These are phyloP conservation scores for Beauveria medogensis DNA, from an alignment of 2,329 filamentous ascomycete genomes.

Conservation along the genomic window DNA sequence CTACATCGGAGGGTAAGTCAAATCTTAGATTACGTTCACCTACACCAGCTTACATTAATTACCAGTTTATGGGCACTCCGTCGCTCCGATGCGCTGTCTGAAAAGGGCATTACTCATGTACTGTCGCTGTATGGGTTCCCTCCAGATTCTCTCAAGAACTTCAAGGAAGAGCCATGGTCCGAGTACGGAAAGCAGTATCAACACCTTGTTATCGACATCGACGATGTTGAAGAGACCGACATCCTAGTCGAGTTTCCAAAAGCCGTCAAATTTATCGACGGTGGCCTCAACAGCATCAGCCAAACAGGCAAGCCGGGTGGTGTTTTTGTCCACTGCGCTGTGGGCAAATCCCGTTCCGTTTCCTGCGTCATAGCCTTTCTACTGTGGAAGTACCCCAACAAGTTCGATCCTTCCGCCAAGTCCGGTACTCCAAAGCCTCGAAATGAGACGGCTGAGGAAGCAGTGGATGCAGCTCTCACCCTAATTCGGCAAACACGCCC, in stretches of 20 bases:
- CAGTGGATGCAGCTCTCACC: slow-evolving; percentile 55
- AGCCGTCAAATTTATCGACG: slow-evolving; percentile 76
- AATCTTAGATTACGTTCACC: background rate
- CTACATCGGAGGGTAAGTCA: slow-evolving; percentile 10
- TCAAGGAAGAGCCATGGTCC: slow-evolving; percentile 41
- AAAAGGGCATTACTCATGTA: slow-evolving; percentile 78
- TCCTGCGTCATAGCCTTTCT: slow-evolving; percentile 79
- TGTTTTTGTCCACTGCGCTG: slow-evolving; percentile 67
- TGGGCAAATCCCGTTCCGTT: slow-evolving; percentile 91
- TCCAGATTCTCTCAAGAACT: slow-evolving; percentile 28
- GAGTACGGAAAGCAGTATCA: slow-evolving; percentile 51
- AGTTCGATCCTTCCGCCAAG: slow-evolving; percentile 37
- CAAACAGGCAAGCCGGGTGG: slow-evolving; percentile 23
- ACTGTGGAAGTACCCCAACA: slow-evolving; percentile 56
- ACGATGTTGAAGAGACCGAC: slow-evolving; percentile 87
- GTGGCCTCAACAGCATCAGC: slow-evolving; percentile 44
- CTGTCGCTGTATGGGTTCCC: slow-evolving; percentile 68
- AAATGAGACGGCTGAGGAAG: slow-evolving; percentile 32
- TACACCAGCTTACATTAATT: slow-evolving; percentile 8
- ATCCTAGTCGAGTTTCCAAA: slow-evolving; percentile 71
- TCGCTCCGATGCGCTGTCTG: slow-evolving; percentile 59
- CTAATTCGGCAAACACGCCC: slow-evolving; percentile 63
- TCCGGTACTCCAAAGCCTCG: slow-evolving; percentile 16
- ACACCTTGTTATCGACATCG: slow-evolving; percentile 74
- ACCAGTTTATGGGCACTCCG: slow-evolving; percentile 70